Evolutionary conservation across 768 basidiomycete species (phyloP), one percentile per base, ranked within the genome.

Genomic region (Filobasidium wieringae): DNA sequence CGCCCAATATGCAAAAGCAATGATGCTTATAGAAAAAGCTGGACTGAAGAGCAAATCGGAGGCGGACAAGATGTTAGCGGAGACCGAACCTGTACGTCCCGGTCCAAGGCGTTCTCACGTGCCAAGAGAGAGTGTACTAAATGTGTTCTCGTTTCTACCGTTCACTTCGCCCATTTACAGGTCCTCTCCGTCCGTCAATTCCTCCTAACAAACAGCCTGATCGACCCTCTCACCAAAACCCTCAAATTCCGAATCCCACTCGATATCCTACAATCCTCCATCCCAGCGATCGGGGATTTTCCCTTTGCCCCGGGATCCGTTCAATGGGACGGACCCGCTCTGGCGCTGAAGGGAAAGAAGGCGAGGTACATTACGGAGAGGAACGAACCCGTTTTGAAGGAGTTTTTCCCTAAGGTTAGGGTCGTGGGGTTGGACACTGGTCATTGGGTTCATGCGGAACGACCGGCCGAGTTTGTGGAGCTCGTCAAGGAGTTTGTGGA

Each of bases 371-470:
- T 91, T 68, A 90, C 88, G 62, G 74, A 78, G 26, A 77, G 81
- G 55, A 88, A 91, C 66, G 72, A 82, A 7, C 80, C 81, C 0
- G 63, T 79, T 6, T 79, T 84, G 37, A 69, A 80, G 59, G 68
- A 77, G 29, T 88, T 87, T 72, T 95, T 93, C 75, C 89, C 90
- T 0, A 75, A 78, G 34, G 80, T 81, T 77, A 68, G 64, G 9
- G 65, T 92, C 8, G 80, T 82, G 66, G 78, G 73, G 26, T 72
- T 93, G 27, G 83, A 88, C 58, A 76, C 89, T 0, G 83, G 84
- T 0, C 91, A 96, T 72, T 96, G 91, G 91, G 85, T 92, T 19
- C 89, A 92, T 62, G 85, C 87, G 15, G 88, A 92, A 68, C 79
- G 79, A 79, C 78, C 78, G 7, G 60, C 62, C 26, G 76, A 78